Percentiles rank a stretch among this genome's conserved stretches.
phyloP scores from a whole-genome alignment of 441 rosid species.

The Theobroma grandiflorum region DNA sequence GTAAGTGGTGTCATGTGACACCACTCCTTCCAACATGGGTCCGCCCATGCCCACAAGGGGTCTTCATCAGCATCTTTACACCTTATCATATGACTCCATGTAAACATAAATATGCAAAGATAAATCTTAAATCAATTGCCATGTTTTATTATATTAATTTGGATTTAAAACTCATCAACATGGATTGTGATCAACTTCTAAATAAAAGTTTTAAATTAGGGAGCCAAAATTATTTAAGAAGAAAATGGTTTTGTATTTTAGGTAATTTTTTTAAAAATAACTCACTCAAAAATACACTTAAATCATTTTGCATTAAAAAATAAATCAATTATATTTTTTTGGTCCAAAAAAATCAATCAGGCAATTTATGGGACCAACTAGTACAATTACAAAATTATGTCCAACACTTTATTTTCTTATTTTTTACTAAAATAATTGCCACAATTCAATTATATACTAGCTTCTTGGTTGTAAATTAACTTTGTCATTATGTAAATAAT shows the following conservation, averaged over 20 bases:
- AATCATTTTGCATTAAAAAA: background rate
- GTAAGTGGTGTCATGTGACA: no score
- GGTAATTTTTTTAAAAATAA: background rate
- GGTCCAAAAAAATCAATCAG: background rate
- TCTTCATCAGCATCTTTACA: no score
- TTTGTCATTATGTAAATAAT: constrained; percentile 3
- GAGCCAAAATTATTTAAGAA: background rate
- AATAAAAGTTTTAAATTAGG: background rate
- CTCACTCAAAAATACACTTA: background rate
- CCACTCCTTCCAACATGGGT: no score
- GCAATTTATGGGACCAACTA: background rate
- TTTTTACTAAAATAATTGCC: constrained; percentile 3
- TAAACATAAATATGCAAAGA: no score
- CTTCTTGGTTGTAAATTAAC: background rate
- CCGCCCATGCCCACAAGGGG: no score
- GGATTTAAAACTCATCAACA: background rate
- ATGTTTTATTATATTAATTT: background rate
- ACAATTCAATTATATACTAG: background rate
- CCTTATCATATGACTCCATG: no score
- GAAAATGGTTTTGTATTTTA: background rate
- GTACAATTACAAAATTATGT: background rate
- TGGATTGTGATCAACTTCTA: background rate
- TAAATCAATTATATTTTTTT: background rate
- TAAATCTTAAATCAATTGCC: no score
- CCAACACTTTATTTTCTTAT: background rate